Percentiles rank a stretch among this genome's conserved stretches.
Conservation (phyloP, 2,329 filamentous ascomycete genomes). For the Fusarium coicis region DNA sequence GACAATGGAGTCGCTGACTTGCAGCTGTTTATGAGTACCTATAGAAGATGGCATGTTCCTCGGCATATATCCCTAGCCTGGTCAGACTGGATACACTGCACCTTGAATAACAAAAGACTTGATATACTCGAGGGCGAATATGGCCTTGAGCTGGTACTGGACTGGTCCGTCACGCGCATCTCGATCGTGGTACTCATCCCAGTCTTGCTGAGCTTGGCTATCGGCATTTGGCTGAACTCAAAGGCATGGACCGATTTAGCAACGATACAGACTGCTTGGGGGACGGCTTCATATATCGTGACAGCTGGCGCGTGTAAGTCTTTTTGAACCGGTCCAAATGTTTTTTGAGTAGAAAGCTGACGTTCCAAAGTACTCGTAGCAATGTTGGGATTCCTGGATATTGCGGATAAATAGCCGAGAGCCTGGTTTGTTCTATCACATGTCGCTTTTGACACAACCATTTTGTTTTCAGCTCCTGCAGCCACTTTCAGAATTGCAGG, state of each 20-base stretch:
- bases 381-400: neutral
- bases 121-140: neutral
- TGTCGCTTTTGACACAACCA: neutral
- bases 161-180: neutral
- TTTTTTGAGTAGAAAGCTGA: neutral
- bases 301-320: neutral
- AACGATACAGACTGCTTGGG: neutral
- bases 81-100: neutral
- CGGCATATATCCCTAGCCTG: accelerated
- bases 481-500: accelerated
- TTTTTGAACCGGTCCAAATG: accelerated
- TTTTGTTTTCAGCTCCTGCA: neutral
- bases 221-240: neutral
- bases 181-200: neutral
- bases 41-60: neutral
- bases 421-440: neutral
- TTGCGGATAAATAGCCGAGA: neutral
- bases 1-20: neutral
- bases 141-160: neutral
- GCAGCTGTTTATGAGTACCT: neutral
- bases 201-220: neutral
- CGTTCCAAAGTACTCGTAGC: neutral
- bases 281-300: neutral
- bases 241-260: neutral
- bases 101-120: neutral